Percentiles rank a stretch among this genome's conserved stretches.
Evolutionary conservation across 768 basidiomycete species (phyloP).

Genomic region (Arthromyces matolae): DNA sequence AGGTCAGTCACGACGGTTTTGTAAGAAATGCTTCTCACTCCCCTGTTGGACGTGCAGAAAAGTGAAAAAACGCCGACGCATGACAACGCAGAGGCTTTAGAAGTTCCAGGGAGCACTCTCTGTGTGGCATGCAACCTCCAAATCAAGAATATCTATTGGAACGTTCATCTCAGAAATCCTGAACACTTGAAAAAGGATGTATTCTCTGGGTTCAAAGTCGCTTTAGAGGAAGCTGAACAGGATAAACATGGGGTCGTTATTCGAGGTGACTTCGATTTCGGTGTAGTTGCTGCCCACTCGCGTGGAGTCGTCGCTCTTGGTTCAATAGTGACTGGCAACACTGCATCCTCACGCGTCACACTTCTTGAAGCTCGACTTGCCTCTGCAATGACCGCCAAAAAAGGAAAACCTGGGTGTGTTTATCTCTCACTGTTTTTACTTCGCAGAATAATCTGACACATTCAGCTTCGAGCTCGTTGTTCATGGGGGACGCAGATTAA

Average conservation of each 20-base stretch:
- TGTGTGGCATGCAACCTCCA: slow-evolving; percentile 27
- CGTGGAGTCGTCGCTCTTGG: slow-evolving; percentile 18
- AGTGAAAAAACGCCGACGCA: too few relatives aligned
- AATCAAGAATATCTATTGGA: slow-evolving; percentile 27
- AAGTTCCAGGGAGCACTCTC: slow-evolving; percentile 17
- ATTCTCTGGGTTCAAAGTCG: slow-evolving; percentile 37
- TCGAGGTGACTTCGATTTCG: slow-evolving; percentile 45
- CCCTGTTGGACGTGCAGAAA: too few relatives aligned
- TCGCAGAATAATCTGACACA: too few relatives aligned
- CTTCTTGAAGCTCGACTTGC: slow-evolving; percentile 9
- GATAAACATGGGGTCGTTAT: slow-evolving; percentile 52
- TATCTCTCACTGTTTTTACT: not conserved
- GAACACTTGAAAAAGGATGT: slow-evolving; percentile 35
- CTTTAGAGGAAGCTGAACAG: slow-evolving; percentile 48
- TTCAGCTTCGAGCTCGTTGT: too few relatives aligned
- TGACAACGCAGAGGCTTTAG: slow-evolving; percentile 28
- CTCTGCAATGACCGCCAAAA: slow-evolving; percentile 16
- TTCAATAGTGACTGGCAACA: slow-evolving; percentile 24
- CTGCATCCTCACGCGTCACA: slow-evolving; percentile 4
- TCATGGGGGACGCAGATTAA: slow-evolving; percentile 16
- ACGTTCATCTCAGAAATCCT: slow-evolving; percentile 23
- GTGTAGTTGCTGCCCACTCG: slow-evolving; percentile 37
- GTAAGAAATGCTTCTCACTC: too few relatives aligned
- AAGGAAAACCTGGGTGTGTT: slow-evolving; percentile 5
- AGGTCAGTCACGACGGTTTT: slow-evolving; percentile 11